Evolutionary conservation across 345 rosid species (phyloP).

Genomic region (Eutrema japonicum): DNA sequence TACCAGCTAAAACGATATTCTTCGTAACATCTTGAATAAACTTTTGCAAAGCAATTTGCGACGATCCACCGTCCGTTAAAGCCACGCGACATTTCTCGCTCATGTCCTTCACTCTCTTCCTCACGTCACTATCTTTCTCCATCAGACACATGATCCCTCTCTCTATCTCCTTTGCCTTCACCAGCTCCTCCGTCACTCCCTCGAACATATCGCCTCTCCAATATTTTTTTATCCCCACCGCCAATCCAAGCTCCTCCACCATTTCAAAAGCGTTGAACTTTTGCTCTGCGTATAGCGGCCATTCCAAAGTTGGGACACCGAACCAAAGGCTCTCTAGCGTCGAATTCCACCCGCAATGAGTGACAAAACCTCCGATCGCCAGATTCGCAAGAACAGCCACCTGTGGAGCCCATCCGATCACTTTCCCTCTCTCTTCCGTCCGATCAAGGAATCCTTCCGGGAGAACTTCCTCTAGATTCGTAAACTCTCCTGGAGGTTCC

Average conservation of each 20-base stretch:
- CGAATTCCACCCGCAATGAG: constrained; percentile 74
- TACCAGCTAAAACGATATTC: background rate
- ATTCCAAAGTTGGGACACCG: constrained; percentile 53
- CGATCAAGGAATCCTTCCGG: constrained; percentile 50
- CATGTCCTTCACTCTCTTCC: constrained; percentile 16
- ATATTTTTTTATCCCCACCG: constrained; percentile 47
- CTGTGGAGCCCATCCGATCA: constrained; percentile 64
- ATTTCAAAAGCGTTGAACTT: constrained; percentile 55
- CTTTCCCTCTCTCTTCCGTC: constrained; percentile 41
- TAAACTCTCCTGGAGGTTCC: constrained; percentile 34
- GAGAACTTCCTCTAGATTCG: constrained; percentile 26
- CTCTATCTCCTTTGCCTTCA: constrained; percentile 46
- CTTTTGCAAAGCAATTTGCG: constrained; percentile 12
- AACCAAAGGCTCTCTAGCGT: constrained; percentile 58
- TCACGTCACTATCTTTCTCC: constrained; percentile 38
- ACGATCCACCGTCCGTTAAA: constrained; percentile 47
- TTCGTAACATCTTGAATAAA: constrained; percentile 38
- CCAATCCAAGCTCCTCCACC: constrained; percentile 50
- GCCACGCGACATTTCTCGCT: constrained; percentile 41
- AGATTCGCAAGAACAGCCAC: constrained; percentile 43
- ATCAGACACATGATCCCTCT: constrained; percentile 42
- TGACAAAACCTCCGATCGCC: constrained; percentile 53
- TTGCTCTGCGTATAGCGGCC: constrained; percentile 56
- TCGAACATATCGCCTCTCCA: constrained; percentile 12
- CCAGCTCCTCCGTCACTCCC: background rate